Evolutionary conservation across 1,284 basidiomycete species (phyloP), one percentile per base, ranked within the genome.

Genomic region (Moesziomyces antarcticus): DNA sequence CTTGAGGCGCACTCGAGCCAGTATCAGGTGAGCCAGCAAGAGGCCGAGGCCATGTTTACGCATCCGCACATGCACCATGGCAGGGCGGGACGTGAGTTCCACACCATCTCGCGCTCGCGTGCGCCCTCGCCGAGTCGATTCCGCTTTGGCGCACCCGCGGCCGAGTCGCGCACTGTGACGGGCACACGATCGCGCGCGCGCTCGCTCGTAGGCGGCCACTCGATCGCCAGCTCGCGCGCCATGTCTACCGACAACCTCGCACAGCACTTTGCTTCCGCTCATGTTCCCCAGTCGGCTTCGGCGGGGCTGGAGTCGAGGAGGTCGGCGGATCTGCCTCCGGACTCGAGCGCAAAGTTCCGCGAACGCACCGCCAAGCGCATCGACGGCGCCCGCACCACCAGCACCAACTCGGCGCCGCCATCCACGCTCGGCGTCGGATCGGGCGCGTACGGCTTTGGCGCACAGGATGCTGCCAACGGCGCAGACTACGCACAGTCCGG

Each of bases 41-140:
- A 73, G 14, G 70, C 64, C 13, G 70, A 73, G 33, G 47, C 63
- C 14, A 73, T 74, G 59, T 68, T 69, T 13, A 60, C 62, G 16
- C 63, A 70, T 30, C 51, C 58, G 35, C 54, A 76, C 27, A 16
- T 63, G 47, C 45, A 67, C 14, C 45, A 46, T 2, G 48, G 51
- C 5, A 53, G 68, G 3, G 27, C 51, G 9, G 56, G 53, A 13
- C 53, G 66, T 6, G 67, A 75, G 41, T 75, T 64, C 18, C 65
- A 79, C 30, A 79, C 79, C 44, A 79, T 80, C 59, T 78, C 78
- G 20, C 57, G 79, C 3, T 80, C 78, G 5, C 64, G 79, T 5
- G 79, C 79, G 0, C 68, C 79, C 4, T 73, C 68, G 14, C 79
- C 79, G 13, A 78, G 47, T 33, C 68, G 79, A 1, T 73, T 73